Base-by-base conservation (phyloP, 2,329 filamentous ascomycete genomes). In the Claviceps pusilla region DNA sequence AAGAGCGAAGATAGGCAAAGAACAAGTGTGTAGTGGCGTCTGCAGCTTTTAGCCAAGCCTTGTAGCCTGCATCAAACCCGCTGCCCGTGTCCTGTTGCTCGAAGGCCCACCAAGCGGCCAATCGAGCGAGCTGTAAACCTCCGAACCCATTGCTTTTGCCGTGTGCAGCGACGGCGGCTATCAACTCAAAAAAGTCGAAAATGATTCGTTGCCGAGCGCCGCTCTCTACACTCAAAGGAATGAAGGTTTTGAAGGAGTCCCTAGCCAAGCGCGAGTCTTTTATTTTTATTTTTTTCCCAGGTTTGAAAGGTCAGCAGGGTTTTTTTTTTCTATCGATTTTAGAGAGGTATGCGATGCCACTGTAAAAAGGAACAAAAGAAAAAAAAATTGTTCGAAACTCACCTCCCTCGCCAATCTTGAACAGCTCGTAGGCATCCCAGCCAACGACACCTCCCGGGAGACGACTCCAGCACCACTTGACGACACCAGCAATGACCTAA, bases 91-190 rank as follows among this genome's bases (percentile, higher is more conserved):
- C 90, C 49, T 76, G 80, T 60, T 94, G 88, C 64, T 96, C 91
- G 66, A 98, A 98, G 1, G 91, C 89, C 93, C 93, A 98, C 93
- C 93, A 98, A 48, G 90, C 89, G 45, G 91, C 93, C 78, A 95
- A 88, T 60, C 93, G 82, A 10, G 93, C 97, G 54, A 98, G 78
- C 68, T 97, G 97, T 59, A 90, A 83, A 31, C 93, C 93, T 57
- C 89, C 88, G 58, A 98, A 80, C 47, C 93, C 93, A 67, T 98
- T 98, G 54, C 76, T 82, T 72, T 97, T 97, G 60, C 88, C 88
- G 64, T 96, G 88, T 14, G 93, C 93, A 39, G 93, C 90, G 61
- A 96, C 82, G 7, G 91, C 89, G 3, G 91, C 83, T 48, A 98
- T 73, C 0, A 98, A 80, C 62, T 97, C 91, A 70, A 97, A 98